Base-by-base conservation (phyloP, 768 basidiomycete species). In the Xerocomellus chrysenteron region DNA sequence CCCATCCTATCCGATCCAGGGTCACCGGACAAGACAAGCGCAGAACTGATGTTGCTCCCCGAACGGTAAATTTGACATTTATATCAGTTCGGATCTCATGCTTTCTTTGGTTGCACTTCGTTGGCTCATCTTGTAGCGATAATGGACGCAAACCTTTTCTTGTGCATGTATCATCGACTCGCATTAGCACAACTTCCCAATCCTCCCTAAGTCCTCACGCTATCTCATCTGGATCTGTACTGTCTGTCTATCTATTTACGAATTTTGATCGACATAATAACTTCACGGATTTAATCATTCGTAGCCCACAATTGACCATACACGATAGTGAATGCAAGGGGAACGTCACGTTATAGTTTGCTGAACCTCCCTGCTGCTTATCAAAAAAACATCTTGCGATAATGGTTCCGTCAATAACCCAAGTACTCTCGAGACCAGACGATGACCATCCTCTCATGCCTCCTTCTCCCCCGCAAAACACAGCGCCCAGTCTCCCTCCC, bases 401-500 rank as follows among this genome's bases (percentile, higher is more conserved):
- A 30, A 7, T 9, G 8, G 5, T 30, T 30, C 30, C 9, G 35
- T 36, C 35, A 16, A 17, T 1, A n/a, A 24, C 16, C 12, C 11
- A 26, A 14, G 14, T 28, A 28, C 26, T 28, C 26, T 5, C 26
- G 26, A 28, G 26, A 28, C 26, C 4, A 5, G 26, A 28, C 14
- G 13, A 16, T 14, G 9, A 41, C 4, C 47, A 16, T 24, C 30
- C 4, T 33, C 24, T 50, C 37, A 49, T 32, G 26, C 33, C 7
- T 40, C 42, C 43, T 8, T 17, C 36, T 47, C 26, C 4, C 1
- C 50, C 53, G 47, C 43, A 26, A 78, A 80, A 60, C 87, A 89
- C 61, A 75, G 80, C 62, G 81, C 80, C 69, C 82, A 90, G 61
- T 87, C 86, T 5, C 90, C 89, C 3, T 82, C 77, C 0, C 89